Evolutionary conservation across 2,329 filamentous ascomycete species (phyloP), one percentile per base, ranked within the genome.

Genomic region (Orbilia javanica): DNA sequence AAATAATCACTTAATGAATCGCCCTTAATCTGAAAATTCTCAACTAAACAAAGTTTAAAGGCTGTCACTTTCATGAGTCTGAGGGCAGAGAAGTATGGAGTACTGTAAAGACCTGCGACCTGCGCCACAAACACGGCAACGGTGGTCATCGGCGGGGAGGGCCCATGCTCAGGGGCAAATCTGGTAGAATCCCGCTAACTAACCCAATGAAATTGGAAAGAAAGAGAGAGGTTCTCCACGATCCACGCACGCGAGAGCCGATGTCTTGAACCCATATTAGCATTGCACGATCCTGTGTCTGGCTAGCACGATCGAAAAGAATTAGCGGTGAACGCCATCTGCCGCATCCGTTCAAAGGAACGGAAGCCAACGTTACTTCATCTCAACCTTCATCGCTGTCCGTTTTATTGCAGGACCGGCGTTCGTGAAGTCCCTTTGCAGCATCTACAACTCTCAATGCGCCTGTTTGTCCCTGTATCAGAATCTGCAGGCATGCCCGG

Each of bases 381-480:
- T 57, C 36, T 7, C 22, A 29, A 22, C 46, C 46, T 63, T 13
- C 34, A 60, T 8, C 18, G 34, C 31, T 11, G 6, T 7, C 34
- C 55, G 31, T 70, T 68, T 69, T 60, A 76, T 76, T 76, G 31
- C 72, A 76, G 72, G 72, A 76, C 65, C 48, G 22, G 48, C 44
- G 50, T 57, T 60, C 50, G 34, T 50, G 60, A 60, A 39, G 50
- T 55, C 72, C 72, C 65, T 69, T 64, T 70, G 72, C 72, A 52
- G 65, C n/a, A 39, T 44, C 53, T 25, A 63, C 36, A 31, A 50
- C 55, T 31, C 66, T 64, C 52, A 72, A 66, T 52, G 52, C 67
- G 62, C 57, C 72, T 69, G 60, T 65, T 69, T 57, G 72, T 76
- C 65, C 72, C 74, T 77, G 74, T 78, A 72, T 78, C 74, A 78